These are phyloP conservation scores for Sporothrix schenckii DNA, from an alignment of 2,329 filamentous ascomycete species.

Conservation along the genomic window DNA sequence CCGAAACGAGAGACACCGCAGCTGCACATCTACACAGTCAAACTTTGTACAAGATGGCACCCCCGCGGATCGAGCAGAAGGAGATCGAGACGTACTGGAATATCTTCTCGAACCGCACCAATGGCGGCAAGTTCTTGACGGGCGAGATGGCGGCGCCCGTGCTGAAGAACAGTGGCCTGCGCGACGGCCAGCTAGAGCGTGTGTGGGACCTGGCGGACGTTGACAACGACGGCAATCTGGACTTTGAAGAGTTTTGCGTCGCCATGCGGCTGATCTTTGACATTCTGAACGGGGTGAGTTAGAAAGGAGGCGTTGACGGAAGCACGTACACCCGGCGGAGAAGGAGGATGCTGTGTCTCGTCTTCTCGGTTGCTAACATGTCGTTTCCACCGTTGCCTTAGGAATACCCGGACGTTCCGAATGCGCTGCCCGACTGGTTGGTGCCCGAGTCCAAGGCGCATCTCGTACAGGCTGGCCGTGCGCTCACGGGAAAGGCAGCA, in stretches of 20 bases:
- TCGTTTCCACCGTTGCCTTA: slow-evolving; percentile 43
- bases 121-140: slow-evolving; percentile 62
- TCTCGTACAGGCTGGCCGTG: slow-evolving; percentile 79
- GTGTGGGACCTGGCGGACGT: slow-evolving; percentile 98
- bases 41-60: slow-evolving; percentile 51
- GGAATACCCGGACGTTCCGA: slow-evolving; percentile 90
- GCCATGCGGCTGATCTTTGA: slow-evolving; percentile 99
- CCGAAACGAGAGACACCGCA: neutral
- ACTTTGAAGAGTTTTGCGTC: slow-evolving; percentile 99
- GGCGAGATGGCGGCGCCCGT: slow-evolving; percentile 65
- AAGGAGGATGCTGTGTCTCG: neutral
- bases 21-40: neutral
- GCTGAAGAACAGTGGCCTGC: slow-evolving; percentile 65
- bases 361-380: neutral
- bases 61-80: slow-evolving; percentile 63
- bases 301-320: neutral
- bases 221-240: slow-evolving; percentile 93
- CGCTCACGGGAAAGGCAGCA: slow-evolving; percentile 75
- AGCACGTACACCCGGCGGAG: neutral
- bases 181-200: slow-evolving; percentile 81
- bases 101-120: slow-evolving; percentile 63
- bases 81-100: slow-evolving; percentile 70
- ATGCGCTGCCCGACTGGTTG: slow-evolving; percentile 87
- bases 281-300: slow-evolving; percentile 83
- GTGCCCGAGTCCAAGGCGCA: slow-evolving; percentile 94